Evolutionary conservation across 2,329 filamentous ascomycete species (phyloP).

Genomic region (Drechslerella stenobrocha): DNA sequence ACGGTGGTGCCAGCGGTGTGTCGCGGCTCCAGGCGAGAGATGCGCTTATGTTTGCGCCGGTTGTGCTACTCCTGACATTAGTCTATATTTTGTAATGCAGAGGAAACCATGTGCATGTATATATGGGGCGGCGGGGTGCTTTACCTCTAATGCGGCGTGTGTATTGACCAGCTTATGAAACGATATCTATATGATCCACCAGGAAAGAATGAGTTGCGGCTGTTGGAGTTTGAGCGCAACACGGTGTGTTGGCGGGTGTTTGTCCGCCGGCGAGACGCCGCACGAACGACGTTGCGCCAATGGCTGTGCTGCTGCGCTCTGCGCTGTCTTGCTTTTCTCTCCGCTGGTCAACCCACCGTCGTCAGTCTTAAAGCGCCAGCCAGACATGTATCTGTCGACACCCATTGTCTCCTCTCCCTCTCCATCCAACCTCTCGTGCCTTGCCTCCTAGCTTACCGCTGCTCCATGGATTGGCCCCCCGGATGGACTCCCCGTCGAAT

Average conservation of each 20-base stretch:
- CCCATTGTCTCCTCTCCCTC: neutral
- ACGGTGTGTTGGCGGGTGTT: neutral
- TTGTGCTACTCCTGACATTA: constrained; percentile 23
- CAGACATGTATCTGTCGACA: constrained; percentile 16
- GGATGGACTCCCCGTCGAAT: constrained; percentile 42
- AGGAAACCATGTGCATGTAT: too few relatives aligned
- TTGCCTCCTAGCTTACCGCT: constrained; percentile 6
- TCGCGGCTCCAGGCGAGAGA: constrained; percentile 33
- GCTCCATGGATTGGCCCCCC: constrained; percentile 37
- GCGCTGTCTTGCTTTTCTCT: too few relatives aligned
- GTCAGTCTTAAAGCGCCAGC: too few relatives aligned
- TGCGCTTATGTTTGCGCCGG: constrained; percentile 28
- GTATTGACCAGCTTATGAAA: neutral
- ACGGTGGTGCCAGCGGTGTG: constrained; percentile 7
- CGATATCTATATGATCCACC: too few relatives aligned
- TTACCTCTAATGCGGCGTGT: neutral
- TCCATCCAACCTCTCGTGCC: neutral
- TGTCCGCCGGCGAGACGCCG: neutral
- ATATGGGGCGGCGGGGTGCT: neutral
- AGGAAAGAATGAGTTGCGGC: too few relatives aligned
- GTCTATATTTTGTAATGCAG: constrained; percentile 27
- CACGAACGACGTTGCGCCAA: too few relatives aligned
- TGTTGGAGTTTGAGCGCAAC: too few relatives aligned
- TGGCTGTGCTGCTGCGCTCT: neutral
- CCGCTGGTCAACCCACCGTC: too few relatives aligned